Evolutionary conservation across 2,329 filamentous ascomycete species (phyloP).

Genomic region (Aspergillus hiratsukae): DNA sequence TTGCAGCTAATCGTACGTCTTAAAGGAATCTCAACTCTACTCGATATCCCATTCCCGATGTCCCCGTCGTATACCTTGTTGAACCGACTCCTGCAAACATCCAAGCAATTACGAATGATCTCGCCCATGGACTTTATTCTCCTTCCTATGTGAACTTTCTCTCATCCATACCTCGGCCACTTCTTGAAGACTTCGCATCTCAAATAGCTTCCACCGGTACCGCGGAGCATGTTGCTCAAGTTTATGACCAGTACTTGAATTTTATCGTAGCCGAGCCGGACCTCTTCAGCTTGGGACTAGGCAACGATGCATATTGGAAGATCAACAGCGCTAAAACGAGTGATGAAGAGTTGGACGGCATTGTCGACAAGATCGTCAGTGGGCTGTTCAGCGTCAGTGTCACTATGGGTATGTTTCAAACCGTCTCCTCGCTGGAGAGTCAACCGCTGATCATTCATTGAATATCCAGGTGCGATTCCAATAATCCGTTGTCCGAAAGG

Average conservation of each 20-base stretch:
- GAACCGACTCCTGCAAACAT: slow-evolving; percentile 82
- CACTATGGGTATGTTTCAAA: slow-evolving; percentile 73
- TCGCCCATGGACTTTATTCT: slow-evolving; percentile 82
- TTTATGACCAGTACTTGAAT: slow-evolving; percentile 96
- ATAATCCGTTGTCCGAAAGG: slow-evolving; percentile 93
- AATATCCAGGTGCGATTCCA: slow-evolving; percentile 69
- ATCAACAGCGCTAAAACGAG: slow-evolving; percentile 88
- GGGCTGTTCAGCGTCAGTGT: slow-evolving; percentile 97
- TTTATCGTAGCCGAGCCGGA: slow-evolving; percentile 96
- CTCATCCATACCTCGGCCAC: slow-evolving; percentile 80
- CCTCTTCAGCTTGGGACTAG: slow-evolving; percentile 88
- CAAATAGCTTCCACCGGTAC: slow-evolving; percentile 81
- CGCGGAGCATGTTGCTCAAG: slow-evolving; percentile 82
- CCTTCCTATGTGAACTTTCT: slow-evolving; percentile 97
- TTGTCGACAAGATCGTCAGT: slow-evolving; percentile 88
- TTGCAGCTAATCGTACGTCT: slow-evolving; percentile 14
- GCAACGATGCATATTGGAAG: slow-evolving; percentile 92
- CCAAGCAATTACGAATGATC: slow-evolving; percentile 75
- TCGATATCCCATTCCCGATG: slow-evolving; percentile 89
- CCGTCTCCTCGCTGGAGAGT: not conserved
- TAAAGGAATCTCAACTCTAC: slow-evolving; percentile 71
- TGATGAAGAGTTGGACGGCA: slow-evolving; percentile 80
- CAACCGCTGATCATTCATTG: slow-evolving; percentile 13
- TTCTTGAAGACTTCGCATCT: slow-evolving; percentile 90
- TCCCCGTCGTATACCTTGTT: slow-evolving; percentile 93